Evolutionary conservation across 1,284 basidiomycete species (phyloP).

Genomic region (Takashimella koratensis): DNA sequence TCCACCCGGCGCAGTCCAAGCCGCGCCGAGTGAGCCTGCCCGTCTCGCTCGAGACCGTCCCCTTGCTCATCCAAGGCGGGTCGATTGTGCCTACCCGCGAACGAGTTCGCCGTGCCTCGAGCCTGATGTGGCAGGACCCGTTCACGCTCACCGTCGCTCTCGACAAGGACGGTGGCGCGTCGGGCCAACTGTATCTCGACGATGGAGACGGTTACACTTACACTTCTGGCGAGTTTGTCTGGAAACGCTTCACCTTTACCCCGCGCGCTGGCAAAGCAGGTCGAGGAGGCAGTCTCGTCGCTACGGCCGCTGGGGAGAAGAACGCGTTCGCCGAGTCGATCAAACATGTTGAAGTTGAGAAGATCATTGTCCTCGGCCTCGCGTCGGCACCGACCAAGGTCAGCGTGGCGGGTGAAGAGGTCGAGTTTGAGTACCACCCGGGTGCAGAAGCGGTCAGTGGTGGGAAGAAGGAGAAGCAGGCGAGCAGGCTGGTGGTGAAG

Average conservation of each 20-base stretch:
- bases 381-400: slow-evolving; percentile 57
- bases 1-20: slow-evolving; percentile 62
- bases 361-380: slow-evolving; percentile 73
- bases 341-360: slow-evolving; percentile 68
- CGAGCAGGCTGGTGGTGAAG: slow-evolving; percentile 68
- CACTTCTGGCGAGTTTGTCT: slow-evolving; percentile 73
- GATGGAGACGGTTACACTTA: slow-evolving; percentile 86
- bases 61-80: slow-evolving; percentile 87
- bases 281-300: slow-evolving; percentile 51
- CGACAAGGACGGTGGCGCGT: slow-evolving; percentile 61
- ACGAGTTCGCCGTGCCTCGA: slow-evolving; percentile 77
- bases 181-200: slow-evolving; percentile 89
- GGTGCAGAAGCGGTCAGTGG: slow-evolving; percentile 28
- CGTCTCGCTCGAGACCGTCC: slow-evolving; percentile 73
- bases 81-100: slow-evolving; percentile 83
- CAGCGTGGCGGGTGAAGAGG: slow-evolving; percentile 50
- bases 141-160: slow-evolving; percentile 87
- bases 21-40: slow-evolving; percentile 68
- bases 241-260: slow-evolving; percentile 68
- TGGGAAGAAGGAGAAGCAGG: slow-evolving; percentile 52
- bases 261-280: slow-evolving; percentile 35
- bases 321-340: slow-evolving; percentile 71
- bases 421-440: slow-evolving; percentile 52
- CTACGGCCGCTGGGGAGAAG: slow-evolving; percentile 6
- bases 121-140: slow-evolving; percentile 86